phyloP scores from a whole-genome alignment of 768 basidiomycete species.

The Auricularia sp. region DNA sequence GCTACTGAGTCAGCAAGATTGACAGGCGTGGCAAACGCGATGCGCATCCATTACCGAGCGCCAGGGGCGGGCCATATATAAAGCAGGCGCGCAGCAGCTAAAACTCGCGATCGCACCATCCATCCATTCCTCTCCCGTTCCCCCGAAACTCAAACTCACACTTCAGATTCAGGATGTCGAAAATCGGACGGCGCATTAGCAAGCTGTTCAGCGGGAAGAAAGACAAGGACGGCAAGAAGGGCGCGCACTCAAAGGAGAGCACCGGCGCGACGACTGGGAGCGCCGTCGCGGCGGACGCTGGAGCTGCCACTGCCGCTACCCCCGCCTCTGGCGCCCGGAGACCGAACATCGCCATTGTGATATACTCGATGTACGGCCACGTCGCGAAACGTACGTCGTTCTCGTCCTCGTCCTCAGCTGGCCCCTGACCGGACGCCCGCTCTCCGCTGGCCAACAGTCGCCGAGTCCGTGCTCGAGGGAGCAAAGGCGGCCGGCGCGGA shows the following conservation, averaged over 20 bases:
- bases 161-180: neutral
- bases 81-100: too few relatives aligned
- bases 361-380: conserved; percentile 70
- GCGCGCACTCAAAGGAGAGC: neutral
- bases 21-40: too few relatives aligned
- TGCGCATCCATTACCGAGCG: too few relatives aligned
- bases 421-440: neutral
- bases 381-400: conserved; percentile 47
- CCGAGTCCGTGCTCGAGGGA: conserved; percentile 34
- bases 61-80: too few relatives aligned
- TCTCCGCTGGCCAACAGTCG: conserved; percentile 36
- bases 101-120: neutral
- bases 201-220: conserved; percentile 2
- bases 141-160: neutral
- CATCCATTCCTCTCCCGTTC: neutral
- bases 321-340: neutral
- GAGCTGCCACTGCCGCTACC: neutral
- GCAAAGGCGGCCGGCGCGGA: conserved; percentile 33
- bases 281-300: neutral
- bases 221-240: neutral
- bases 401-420: neutral
- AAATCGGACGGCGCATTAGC: neutral
- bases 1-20: too few relatives aligned
- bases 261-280: neutral
- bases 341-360: conserved; percentile 18